phyloP scores from a whole-genome alignment of 768 basidiomycete species.

The Mycena haematopus region DNA sequence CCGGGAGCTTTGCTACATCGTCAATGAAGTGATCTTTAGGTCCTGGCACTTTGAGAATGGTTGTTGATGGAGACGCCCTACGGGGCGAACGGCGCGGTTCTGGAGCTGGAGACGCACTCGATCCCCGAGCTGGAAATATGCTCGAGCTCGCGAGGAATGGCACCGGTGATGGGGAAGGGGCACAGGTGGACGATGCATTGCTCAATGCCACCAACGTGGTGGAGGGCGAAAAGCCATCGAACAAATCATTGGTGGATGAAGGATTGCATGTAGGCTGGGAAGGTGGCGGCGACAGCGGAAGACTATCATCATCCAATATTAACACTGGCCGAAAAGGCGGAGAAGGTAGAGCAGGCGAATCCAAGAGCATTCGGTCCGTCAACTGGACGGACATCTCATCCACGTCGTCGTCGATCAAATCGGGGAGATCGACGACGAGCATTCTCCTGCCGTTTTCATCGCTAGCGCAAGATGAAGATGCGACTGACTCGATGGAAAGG shows the following conservation, averaged over 20 bases:
- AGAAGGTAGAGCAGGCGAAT: conserved; percentile 12
- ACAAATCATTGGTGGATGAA: neutral
- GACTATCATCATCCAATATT: neutral
- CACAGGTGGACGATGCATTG: conserved; percentile 18
- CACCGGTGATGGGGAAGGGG: conserved; percentile 17
- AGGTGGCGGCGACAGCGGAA: neutral
- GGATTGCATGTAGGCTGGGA: conserved; percentile 8
- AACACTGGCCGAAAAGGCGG: neutral
- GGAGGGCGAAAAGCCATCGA: conserved; percentile 8
- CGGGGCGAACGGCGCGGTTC: conserved; percentile 6
- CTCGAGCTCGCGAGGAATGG: conserved; percentile 3
- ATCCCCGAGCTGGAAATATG: conserved; percentile 3
- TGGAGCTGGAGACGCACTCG: conserved; percentile 6
- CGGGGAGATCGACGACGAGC: neutral
- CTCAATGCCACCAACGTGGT: conserved; percentile 19
- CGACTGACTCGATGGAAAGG: conserved; percentile 15
- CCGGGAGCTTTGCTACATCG: neutral
- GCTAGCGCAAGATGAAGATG: neutral
- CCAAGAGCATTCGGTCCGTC: conserved; percentile 7
- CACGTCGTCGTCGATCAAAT: conserved; percentile 7
- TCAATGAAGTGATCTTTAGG: neutral
- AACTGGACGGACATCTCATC: conserved; percentile 23
- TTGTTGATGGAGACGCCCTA: neutral
- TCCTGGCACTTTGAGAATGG: neutral
- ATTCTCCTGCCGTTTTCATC: neutral